Conservation (phyloP, 257 asterid species). For the Nicotiana tomentosiformis region DNA sequence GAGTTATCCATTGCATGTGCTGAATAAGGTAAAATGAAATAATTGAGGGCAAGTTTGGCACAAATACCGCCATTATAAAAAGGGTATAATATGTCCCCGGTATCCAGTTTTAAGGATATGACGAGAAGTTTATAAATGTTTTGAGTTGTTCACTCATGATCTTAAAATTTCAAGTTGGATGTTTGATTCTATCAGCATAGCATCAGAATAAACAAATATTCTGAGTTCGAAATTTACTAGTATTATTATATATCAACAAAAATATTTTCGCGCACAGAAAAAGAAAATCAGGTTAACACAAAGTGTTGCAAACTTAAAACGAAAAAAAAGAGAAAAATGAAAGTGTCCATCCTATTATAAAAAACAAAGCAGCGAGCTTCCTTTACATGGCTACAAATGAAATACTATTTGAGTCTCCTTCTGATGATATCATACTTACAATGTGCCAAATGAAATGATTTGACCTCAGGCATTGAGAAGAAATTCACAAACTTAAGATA, state of each 20-base stretch:
- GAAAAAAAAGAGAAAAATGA: neutral
- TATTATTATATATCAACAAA: neutral
- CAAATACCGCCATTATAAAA: neutral
- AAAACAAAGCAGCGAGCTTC: neutral
- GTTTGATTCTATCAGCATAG: neutral
- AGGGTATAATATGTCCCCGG: neutral
- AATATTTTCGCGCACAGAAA: neutral
- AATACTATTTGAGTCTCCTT: neutral
- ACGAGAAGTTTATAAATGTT: neutral
- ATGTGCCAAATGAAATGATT: neutral
- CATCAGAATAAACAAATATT: neutral
- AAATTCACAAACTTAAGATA: neutral
- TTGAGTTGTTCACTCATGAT: neutral
- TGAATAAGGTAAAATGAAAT: no score
- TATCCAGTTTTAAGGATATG: neutral
- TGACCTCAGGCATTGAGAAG: neutral
- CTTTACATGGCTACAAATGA: slow-evolving; percentile 2
- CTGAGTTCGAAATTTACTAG: neutral
- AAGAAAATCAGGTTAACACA: neutral
- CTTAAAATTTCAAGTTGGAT: neutral
- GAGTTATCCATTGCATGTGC: no score
- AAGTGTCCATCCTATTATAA: neutral
- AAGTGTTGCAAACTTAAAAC: neutral
- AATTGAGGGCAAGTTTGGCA: neutral
- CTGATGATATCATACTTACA: neutral